Percentiles rank a stretch among this genome's conserved stretches.
phyloP scores from a whole-genome alignment of 2,329 filamentous ascomycete genomes.

The Fusarium sp. region DNA sequence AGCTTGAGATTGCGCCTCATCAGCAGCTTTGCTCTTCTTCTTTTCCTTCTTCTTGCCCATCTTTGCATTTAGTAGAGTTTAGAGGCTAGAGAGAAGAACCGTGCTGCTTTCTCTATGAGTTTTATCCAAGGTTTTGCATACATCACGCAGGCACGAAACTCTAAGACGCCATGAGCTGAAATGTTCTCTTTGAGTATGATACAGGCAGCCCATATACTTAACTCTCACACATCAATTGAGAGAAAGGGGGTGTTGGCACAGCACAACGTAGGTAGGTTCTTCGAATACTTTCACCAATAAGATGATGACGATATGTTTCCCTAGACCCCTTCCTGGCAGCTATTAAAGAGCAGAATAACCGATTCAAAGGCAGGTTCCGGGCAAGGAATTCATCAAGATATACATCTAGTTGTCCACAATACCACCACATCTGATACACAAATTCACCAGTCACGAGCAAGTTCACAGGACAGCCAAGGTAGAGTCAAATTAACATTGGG shows the following conservation, averaged over 20 bases:
- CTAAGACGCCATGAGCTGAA: neutral
- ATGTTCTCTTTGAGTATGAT: neutral
- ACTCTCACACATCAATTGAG: neutral
- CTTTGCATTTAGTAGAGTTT: neutral
- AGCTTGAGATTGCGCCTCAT: neutral
- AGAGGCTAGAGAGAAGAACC: neutral
- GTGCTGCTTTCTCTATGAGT: neutral
- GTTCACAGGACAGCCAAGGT: slow-evolving; percentile 25
- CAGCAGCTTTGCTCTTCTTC: neutral
- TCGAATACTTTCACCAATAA: neutral
- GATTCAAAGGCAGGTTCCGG: neutral
- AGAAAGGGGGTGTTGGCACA: neutral
- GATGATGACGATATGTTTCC: neutral
- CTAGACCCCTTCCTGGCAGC: neutral
- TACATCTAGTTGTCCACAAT: neutral
- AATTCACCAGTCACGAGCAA: neutral
- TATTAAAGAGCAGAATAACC: neutral
- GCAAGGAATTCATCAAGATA: neutral
- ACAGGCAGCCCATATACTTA: neutral
- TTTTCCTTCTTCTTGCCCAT: neutral
- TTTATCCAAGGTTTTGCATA: neutral
- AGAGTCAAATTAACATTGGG: slow-evolving; percentile 48
- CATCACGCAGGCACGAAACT: neutral
- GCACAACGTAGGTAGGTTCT: neutral
- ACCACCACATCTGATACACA: neutral